Evolutionary conservation across 75 land plant species (phyloP).

Genomic region (Ceratopteris richardii): DNA sequence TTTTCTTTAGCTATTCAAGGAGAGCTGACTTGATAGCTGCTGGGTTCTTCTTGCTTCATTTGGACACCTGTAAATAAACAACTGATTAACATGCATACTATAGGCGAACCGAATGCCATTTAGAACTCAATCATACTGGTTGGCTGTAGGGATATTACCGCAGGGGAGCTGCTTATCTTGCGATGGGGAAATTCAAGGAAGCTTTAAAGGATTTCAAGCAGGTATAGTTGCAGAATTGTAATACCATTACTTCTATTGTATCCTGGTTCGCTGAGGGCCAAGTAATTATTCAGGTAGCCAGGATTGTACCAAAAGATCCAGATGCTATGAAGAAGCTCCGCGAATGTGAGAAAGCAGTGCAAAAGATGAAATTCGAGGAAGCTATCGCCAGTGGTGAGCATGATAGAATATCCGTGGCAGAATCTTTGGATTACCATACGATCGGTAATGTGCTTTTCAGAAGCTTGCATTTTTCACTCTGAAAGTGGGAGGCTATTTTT

Average conservation of each 20-base stretch:
- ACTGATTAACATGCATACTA: too few species aligned
- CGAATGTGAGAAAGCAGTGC: constrained; percentile 94
- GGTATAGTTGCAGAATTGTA: constrained; percentile 23
- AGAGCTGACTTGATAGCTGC: too few species aligned
- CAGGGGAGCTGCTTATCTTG: constrained; percentile 90
- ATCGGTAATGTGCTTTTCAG: constrained; percentile 57
- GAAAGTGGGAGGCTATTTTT: too few species aligned
- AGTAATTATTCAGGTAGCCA: constrained; percentile 88
- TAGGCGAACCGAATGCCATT: too few species aligned
- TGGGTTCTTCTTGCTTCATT: too few species aligned
- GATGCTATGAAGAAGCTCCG: constrained; percentile 86
- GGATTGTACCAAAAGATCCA: constrained; percentile 86
- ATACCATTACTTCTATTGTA: not conserved
- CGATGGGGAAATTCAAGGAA: constrained; percentile 93
- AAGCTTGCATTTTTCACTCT: too few species aligned
- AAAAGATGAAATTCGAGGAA: constrained; percentile 83
- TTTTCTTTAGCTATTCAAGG: too few species aligned
- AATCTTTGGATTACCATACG: constrained; percentile 59
- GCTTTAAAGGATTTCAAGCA: constrained; percentile 93
- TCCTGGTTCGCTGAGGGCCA: too few species aligned
- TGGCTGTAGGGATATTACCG: constrained; percentile 81
- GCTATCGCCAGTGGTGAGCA: constrained; percentile 65
- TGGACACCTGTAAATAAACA: too few species aligned
- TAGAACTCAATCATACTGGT: too few species aligned
- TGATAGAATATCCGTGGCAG: constrained; percentile 40